Conservation (phyloP, 192 early-diverging fungal genomes). For the Chytriomyces sp. region DNA sequence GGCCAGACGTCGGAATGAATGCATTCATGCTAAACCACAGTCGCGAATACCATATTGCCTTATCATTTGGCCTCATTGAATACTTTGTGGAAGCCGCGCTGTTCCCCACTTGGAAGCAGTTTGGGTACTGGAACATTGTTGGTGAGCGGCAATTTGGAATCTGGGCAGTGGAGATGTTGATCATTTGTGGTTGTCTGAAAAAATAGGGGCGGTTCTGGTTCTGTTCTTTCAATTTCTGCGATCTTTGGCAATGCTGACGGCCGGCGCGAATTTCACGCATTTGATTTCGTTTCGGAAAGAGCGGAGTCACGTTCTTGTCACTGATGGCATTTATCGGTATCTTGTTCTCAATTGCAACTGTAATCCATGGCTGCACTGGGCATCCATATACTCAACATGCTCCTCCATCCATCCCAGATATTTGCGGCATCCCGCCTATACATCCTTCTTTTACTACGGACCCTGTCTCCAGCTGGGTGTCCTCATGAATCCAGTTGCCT, state of each 20-base stretch:
- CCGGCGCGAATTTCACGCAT: slow-evolving; percentile 81
- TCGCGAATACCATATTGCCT: slow-evolving; percentile 71
- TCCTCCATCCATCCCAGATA: slow-evolving; percentile 30
- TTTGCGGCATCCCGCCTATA: slow-evolving; percentile 93
- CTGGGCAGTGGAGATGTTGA: not conserved
- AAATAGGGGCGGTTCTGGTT: slow-evolving; percentile 59
- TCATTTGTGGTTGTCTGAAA: not conserved
- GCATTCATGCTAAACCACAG: slow-evolving; percentile 79
- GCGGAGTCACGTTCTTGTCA: slow-evolving; percentile 78
- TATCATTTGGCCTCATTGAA: slow-evolving; percentile 69
- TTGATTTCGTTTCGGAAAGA: slow-evolving; percentile 74
- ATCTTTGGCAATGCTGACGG: slow-evolving; percentile 88
- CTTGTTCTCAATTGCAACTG: too few species aligned
- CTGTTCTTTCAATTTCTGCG: slow-evolving; percentile 74
- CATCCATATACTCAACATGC: slow-evolving; percentile 21
- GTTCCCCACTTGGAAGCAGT: slow-evolving; percentile 62
- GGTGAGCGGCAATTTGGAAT: slow-evolving; percentile 41
- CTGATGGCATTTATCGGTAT: slow-evolving; percentile 83
- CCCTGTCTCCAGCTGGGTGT: slow-evolving; percentile 72
- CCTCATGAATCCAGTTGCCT: slow-evolving; percentile 79
- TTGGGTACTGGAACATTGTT: slow-evolving; percentile 39
- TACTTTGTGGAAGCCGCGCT: slow-evolving; percentile 70
- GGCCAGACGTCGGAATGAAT: slow-evolving; percentile 72
- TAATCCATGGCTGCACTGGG: slow-evolving; percentile 26
- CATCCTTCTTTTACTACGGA: slow-evolving; percentile 94